phyloP scores from a whole-genome alignment of 2,329 filamentous ascomycete genomes.

The Beauveria brongniartii region DNA sequence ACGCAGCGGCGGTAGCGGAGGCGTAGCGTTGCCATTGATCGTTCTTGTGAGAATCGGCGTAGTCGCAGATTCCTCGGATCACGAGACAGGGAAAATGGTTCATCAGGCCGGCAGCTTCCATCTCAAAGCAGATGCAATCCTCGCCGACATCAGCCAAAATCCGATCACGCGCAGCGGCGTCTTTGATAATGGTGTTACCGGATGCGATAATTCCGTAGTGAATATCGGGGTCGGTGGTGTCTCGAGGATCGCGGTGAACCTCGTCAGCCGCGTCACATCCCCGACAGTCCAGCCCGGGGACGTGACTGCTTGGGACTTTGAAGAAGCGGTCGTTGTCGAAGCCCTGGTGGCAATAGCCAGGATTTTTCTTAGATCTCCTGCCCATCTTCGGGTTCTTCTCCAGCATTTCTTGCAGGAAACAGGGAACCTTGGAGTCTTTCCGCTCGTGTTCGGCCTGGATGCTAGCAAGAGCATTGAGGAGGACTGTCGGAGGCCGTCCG shows the following conservation, averaged over 20 bases:
- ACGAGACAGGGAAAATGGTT: conserved; percentile 17
- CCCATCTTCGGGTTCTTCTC: too few relatives aligned
- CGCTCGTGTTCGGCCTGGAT: too few relatives aligned
- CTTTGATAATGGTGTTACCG: conserved; percentile 16
- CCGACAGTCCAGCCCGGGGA: conserved; percentile 1
- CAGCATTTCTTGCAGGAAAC: too few relatives aligned
- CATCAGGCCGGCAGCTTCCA: conserved; percentile 19
- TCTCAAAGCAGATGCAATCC: conserved; percentile 19
- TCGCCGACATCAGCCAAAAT: neutral
- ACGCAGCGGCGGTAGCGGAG: conserved; percentile 17
- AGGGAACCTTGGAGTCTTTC: too few relatives aligned
- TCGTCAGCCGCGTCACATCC: neutral
- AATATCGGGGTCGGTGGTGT: conserved; percentile 10
- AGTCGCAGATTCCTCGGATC: conserved; percentile 28
- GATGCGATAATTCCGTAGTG: conserved; percentile 20
- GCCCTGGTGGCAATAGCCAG: conserved; percentile 13
- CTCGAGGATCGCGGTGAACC: conserved; percentile 1
- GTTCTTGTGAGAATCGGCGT: conserved; percentile 22
- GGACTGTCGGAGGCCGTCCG: too few relatives aligned
- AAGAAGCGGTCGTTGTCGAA: conserved; percentile 15
- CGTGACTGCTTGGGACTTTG: neutral
- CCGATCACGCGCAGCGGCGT: conserved; percentile 11
- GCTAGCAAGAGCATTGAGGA: too few relatives aligned
- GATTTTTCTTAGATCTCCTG: neutral
- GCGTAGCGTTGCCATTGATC: conserved; percentile 19